Evolutionary conservation across 1,284 basidiomycete genomes (phyloP), one percentile per base, ranked within the genome.

Genomic region (Athelia psychrophila): DNA sequence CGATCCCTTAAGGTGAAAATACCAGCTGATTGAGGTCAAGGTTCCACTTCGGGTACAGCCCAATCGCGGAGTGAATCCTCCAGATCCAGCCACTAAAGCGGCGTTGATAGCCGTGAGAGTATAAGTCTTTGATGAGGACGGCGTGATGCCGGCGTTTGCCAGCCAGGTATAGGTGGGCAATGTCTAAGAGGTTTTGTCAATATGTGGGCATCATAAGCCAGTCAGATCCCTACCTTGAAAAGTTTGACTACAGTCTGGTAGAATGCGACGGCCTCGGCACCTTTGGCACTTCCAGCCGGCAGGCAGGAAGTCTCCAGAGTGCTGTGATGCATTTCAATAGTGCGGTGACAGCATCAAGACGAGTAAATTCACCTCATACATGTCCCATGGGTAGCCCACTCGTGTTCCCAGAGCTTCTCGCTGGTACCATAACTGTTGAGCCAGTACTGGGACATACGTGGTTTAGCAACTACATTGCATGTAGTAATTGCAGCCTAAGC

Each of bases 151-250:
- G 23, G 77, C 81, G n/a, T 76, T 70, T 15, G 76, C 71, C 30
- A 93, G 81, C 80, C 80, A 91, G 12, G 78, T 72, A 64, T 83
- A 91, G 1, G 91, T 91, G 1, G 88, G 85, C 25, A 90, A 76
- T 12, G 74, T 75, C 81, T 84, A 55, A 3, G 30, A 16, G 24
- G 35, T 52, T 33, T 40, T 27, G 20, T 38, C 44, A 23, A 47
- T 40, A 22, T 45, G 30, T 16, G 22, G 10, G 25, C n/a, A n/a
- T n/a, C n/a, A n/a, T n/a, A n/a, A n/a, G n/a, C n/a, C n/a, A n/a
- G n/a, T n/a, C 20, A 60, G 56, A 22, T 58, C 53, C 60, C 23
- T 53, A 78, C 83, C 72, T 88, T 67, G 77, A 87, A 90, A 13
- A 88, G 66, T 2, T 66, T 73, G 51, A 88, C 83, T 2, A 83